Conservation (phyloP, 805 yeast genomes). For the Ogataea angusta region DNA sequence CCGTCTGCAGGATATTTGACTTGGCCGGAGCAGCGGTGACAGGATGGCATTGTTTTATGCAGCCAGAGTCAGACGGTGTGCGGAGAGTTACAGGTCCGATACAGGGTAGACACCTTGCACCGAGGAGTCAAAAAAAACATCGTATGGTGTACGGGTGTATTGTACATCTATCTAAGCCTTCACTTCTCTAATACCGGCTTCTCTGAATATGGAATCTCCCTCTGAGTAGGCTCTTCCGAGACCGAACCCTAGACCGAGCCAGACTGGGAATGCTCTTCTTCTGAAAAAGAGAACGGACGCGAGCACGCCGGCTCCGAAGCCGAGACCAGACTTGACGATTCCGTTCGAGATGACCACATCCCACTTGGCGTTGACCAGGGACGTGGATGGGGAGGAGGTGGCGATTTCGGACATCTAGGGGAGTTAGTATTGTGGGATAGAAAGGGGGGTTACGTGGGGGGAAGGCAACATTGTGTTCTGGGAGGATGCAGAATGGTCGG, state of each 20-base stretch:
- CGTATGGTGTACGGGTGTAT: slow-evolving; percentile 7
- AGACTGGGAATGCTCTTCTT: slow-evolving; percentile 96
- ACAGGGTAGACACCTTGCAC: slow-evolving; percentile 9
- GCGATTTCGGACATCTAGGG: slow-evolving; percentile 24
- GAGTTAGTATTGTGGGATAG: slow-evolving; percentile 2
- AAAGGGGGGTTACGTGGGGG: no score
- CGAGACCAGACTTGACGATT: slow-evolving; percentile 91
- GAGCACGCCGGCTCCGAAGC: slow-evolving; percentile 94
- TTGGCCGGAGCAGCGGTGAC: slow-evolving; percentile 1
- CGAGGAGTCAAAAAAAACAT: neutral
- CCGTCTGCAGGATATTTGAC: slow-evolving; percentile 4
- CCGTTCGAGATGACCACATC: slow-evolving; percentile 94
- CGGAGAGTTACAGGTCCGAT: neutral
- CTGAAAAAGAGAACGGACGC: slow-evolving; percentile 86
- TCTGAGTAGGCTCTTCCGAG: slow-evolving; percentile 97
- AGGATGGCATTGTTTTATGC: slow-evolving; percentile 15
- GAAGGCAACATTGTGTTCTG: no score
- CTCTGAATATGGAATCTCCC: slow-evolving; percentile 95
- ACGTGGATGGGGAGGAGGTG: slow-evolving; percentile 24
- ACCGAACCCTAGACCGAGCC: slow-evolving; percentile 97
- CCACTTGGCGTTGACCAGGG: slow-evolving; percentile 53
- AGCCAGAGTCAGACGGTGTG: slow-evolving; percentile 9
- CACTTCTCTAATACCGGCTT: slow-evolving; percentile 72
- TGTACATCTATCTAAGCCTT: slow-evolving; percentile 45
- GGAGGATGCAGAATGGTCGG: no score